Evolutionary conservation across 345 rosid species (phyloP).

Genomic region (Eucalyptus tenuipes): DNA sequence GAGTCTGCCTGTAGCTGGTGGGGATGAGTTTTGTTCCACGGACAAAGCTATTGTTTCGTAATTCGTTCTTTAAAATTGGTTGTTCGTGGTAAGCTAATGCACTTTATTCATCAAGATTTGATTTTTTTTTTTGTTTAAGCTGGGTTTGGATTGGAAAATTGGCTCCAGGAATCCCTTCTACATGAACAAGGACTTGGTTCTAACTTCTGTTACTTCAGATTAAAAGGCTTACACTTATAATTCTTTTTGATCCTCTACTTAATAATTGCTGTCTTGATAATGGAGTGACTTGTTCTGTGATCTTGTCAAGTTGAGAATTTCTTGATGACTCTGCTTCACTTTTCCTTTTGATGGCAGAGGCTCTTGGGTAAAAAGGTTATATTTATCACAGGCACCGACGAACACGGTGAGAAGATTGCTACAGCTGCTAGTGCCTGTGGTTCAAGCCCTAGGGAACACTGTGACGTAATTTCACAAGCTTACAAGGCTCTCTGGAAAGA

Average conservation of each 20-base stretch:
- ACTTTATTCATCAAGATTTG: not conserved
- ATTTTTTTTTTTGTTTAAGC: not conserved
- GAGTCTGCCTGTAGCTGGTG: not conserved
- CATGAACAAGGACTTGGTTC: not conserved
- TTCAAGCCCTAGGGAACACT: slow-evolving; percentile 66
- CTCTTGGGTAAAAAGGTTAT: slow-evolving; percentile 73
- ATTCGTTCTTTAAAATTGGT: not conserved
- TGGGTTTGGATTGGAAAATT: not conserved
- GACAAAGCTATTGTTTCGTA: not conserved
- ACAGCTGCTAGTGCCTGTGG: slow-evolving; percentile 58
- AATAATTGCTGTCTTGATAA: not conserved
- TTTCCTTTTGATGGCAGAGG: slow-evolving; percentile 50
- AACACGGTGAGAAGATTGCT: slow-evolving; percentile 96
- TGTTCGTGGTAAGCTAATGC: not conserved
- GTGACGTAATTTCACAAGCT: slow-evolving; percentile 70
- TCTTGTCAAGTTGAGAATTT: not conserved
- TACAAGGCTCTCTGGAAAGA: slow-evolving; percentile 77
- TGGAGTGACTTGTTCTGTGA: not conserved
- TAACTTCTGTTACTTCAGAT: not conserved
- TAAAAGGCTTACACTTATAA: not conserved
- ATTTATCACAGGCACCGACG: slow-evolving; percentile 86
- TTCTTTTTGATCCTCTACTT: not conserved
- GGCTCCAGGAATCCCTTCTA: not conserved
- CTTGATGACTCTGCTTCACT: not conserved
- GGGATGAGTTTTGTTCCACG: not conserved